These are phyloP conservation scores for Sporothrix brasiliensis DNA, from an alignment of 2,329 filamentous ascomycete species.

Conservation along the genomic window DNA sequence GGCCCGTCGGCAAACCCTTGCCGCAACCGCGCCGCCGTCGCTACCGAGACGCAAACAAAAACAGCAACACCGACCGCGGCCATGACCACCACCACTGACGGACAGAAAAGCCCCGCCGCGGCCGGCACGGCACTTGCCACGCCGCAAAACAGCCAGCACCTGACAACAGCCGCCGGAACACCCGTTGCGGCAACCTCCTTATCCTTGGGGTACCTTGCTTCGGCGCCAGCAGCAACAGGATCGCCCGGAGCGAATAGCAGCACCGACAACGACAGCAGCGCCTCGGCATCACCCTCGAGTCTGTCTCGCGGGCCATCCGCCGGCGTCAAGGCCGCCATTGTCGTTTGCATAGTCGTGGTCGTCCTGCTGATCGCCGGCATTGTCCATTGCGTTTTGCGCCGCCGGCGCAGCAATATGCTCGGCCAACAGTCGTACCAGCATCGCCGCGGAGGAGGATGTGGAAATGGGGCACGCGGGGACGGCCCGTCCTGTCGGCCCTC, in stretches of 20 bases:
- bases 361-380: constrained; percentile 46
- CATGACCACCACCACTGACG: background rate
- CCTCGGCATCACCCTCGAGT: background rate
- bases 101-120: background rate
- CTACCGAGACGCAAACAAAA: background rate
- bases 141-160: background rate
- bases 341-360: constrained; percentile 48
- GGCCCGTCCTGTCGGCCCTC: constrained; percentile 11
- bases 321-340: constrained; percentile 52
- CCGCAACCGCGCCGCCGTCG: background rate
- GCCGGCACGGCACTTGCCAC: background rate
- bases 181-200: background rate
- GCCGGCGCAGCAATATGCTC: constrained; percentile 28
- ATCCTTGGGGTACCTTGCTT: background rate
- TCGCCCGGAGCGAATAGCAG: background rate
- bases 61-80: background rate
- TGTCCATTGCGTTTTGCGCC: constrained; percentile 46
- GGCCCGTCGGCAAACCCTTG: constrained; percentile 27
- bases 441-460: background rate
- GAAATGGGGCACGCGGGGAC: background rate
- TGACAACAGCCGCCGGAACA: constrained; percentile 2
- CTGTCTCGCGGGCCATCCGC: constrained; percentile 38
- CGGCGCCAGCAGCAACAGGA: background rate
- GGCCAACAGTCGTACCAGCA: constrained; percentile 26
- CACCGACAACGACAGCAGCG: background rate